Percentiles rank a stretch among this genome's conserved stretches.
Conservation (phyloP, 1,284 basidiomycete species). For the Amylostereum areolatum region DNA sequence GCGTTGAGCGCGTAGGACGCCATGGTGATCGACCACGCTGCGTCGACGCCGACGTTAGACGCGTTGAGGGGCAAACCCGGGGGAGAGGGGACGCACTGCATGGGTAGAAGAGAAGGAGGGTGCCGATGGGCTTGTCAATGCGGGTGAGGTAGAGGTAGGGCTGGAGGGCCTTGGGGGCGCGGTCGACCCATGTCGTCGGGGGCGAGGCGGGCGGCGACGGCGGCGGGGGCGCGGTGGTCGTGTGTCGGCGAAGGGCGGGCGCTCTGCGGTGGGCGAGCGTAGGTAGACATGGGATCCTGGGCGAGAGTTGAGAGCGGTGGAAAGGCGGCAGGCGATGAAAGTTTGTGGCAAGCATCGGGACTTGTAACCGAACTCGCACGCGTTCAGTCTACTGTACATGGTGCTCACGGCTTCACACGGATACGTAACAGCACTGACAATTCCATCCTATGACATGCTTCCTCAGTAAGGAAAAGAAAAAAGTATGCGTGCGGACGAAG, state of each 20-base stretch:
- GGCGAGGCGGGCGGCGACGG: constrained; percentile 7
- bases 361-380: too few species aligned
- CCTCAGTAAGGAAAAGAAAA: background rate
- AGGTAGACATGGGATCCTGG: too few species aligned
- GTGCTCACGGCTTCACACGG: too few species aligned
- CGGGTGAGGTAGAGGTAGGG: constrained; percentile 87
- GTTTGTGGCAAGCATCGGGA: too few species aligned
- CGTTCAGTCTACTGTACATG: too few species aligned
- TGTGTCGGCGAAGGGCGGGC: background rate
- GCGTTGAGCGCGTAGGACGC: constrained; percentile 73
- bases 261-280: too few species aligned
- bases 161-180: constrained; percentile 47
- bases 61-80: background rate
- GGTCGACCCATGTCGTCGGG: constrained; percentile 59
- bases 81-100: constrained; percentile 62
- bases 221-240: background rate
- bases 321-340: too few species aligned
- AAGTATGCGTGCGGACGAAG: background rate
- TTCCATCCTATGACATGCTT: too few species aligned
- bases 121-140: constrained; percentile 95
- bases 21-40: constrained; percentile 97
- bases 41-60: background rate
- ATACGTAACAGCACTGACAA: too few species aligned
- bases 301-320: too few species aligned
- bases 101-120: constrained; percentile 87